Base-by-base conservation (phyloP, 805 yeast species). In the Pichia cabralensis region DNA sequence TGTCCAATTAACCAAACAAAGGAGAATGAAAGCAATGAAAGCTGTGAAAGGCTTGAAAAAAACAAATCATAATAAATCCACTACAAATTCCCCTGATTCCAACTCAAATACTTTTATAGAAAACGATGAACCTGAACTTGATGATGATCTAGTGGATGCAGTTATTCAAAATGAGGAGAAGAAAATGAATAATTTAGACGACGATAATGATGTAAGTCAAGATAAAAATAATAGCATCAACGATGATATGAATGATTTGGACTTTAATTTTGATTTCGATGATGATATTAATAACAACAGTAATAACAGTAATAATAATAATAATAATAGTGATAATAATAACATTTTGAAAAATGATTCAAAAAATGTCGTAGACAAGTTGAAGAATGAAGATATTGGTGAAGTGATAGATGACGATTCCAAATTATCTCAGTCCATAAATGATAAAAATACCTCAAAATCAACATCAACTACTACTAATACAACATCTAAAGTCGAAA, bases 1-100 rank as follows among this genome's bases (percentile, higher is more conserved):
- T 52, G 82, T 80, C 12, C 72, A 71, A 51, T 56, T 81, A 40
- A 80, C 82, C 23, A 81, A 79, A 8, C 80, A 78, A 51, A 64
- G 75, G 41, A 74, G 79, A 56, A 72, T 72, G 25, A 66, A 60
- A 40, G 65, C 75, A 1, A 59, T 71, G 64, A 68, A 69, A 41
- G 71, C 73, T 1, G 67, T 60, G 4, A 52, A 51, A 33, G 48
- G 38, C 3, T 37, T 45, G 21, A 50, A 48, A 40, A 43, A 39
- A 10, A 11, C 40, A 28, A 22, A 22, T 11, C 28, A 26, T 11
- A 30, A 23, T 22, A 28, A 36, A 15, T 43, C 40, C 6, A 32
- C 40, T 6, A 14, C 13, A 1, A n/a, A n/a, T n/a, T 36, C 40
- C 10, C 36, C 40, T 6, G 22, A 21, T 12, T 18, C 33, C 3